phyloP scores from a whole-genome alignment of 2,329 filamentous ascomycete genomes.

The Pestalotiopsis fici region DNA sequence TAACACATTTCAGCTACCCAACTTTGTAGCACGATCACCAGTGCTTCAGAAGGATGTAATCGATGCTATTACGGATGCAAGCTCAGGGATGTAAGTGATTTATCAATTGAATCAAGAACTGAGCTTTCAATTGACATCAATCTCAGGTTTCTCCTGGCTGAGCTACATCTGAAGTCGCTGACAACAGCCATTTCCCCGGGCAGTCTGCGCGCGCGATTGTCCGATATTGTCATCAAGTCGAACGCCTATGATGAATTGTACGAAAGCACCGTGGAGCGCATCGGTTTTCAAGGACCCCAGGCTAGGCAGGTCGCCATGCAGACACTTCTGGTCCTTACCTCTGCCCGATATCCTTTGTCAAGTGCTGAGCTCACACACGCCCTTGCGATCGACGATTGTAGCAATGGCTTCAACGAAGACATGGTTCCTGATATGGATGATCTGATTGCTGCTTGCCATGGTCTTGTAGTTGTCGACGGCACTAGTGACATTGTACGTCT shows the following conservation, averaged over 20 bases:
- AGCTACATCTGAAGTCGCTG: background rate
- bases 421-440: constrained; percentile 22
- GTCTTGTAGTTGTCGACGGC: constrained; percentile 38
- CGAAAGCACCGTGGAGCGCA: background rate
- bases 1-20: background rate
- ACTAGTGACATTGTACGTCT: constrained; percentile 24
- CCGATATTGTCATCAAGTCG: background rate
- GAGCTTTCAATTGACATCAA: background rate
- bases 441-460: constrained; percentile 13
- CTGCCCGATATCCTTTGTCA: constrained; percentile 31
- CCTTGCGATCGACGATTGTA: constrained; percentile 33
- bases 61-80: constrained; percentile 14
- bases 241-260: background rate
- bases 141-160: background rate
- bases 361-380: constrained; percentile 39
- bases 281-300: constrained; percentile 3
- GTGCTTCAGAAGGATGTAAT: constrained; percentile 20
- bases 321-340: constrained; percentile 40
- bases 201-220: background rate
- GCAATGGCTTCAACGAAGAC: constrained; percentile 28
- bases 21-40: background rate
- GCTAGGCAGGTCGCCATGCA: constrained; percentile 33
- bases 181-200: background rate
- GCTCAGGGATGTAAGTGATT: background rate
- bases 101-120: background rate